Evolutionary conservation across 371 early-diverging fungal species (phyloP).

Genomic region (Parasitella parasitica): DNA sequence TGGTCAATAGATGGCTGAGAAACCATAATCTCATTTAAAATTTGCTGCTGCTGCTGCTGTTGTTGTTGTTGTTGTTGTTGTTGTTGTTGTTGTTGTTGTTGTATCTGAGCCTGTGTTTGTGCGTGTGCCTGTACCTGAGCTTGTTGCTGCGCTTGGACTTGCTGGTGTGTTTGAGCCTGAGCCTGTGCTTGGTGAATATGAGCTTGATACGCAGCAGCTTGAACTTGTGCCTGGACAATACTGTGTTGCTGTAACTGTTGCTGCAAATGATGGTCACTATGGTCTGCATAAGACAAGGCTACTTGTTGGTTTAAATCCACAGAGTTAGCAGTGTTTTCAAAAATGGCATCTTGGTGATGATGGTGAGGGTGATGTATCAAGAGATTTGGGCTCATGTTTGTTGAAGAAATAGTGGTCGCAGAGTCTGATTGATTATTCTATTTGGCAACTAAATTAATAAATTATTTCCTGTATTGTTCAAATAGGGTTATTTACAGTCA

Average conservation of each 20-base stretch:
- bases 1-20: slow-evolving; percentile 7
- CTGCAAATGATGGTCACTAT: background rate
- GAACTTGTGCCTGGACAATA: slow-evolving; percentile 8
- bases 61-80: background rate
- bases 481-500: background rate
- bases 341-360: slow-evolving; percentile 4
- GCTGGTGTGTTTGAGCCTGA: slow-evolving; percentile 9
- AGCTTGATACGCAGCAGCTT: slow-evolving; percentile 4
- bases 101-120: background rate
- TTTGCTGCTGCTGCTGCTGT: slow-evolving; percentile 1
- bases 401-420: background rate
- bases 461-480: background rate
- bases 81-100: background rate
- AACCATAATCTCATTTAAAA: slow-evolving; percentile 9
- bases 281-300: background rate
- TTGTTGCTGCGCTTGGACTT: slow-evolving; percentile 17
- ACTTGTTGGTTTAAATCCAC: background rate
- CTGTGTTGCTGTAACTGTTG: slow-evolving; percentile 12
- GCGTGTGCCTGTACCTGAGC: background rate
- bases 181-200: background rate
- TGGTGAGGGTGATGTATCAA: slow-evolving; percentile 3
- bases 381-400: background rate
- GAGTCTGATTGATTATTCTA: slow-evolving; percentile 1
- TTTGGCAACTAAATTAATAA: background rate
- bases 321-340: background rate